Evolutionary conservation across 2,329 filamentous ascomycete genomes (phyloP), one percentile per base, ranked within the genome.

Genomic region (Botrytis fabae): DNA sequence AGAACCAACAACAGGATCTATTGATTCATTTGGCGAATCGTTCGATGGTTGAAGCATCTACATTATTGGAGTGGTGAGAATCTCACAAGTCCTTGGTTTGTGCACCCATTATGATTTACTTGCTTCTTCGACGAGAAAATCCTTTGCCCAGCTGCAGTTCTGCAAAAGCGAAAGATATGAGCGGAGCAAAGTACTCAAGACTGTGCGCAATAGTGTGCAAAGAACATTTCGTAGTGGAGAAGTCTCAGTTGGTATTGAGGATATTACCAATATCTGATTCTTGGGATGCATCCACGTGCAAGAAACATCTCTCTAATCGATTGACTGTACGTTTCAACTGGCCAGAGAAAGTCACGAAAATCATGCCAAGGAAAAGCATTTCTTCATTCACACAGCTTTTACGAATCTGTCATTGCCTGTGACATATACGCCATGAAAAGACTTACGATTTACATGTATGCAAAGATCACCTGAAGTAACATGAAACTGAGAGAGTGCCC

Each of bases 401-500:
- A 38, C 20, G 42, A 64, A 64, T 12, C 20, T 46, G n/a, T n/a
- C 32, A 32, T 38, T n/a, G 44, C 20, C 63, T 51, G 44, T 51
- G 44, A 32, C 32, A 20, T 22, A 35, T 25, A 48, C 28, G 7
- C 44, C 25, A 65, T 25, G 46, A 32, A 48, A 9, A n/a, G 22
- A 40, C 32, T 54, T 51, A 66, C 16, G 14, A 40, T 38, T 66
- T 35, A 18, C 32, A 51, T 51, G 14, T 51, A 54, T 32, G 22
- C 7, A 66, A 54, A 51, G 32, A 54, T 68, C 64, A 68, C 64
- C 46, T 57, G 46, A 22, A 28, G 46, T 14, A 22, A 68, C 16
- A 54, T 68, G 35, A 68, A 68, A 68, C 64, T 35, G 10, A 54
- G 35, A 68, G 46, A n/a, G 16, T 42, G 64, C 35, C 64, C 51